Conservation (phyloP, 345 rosid species). For the Acer saccharum region DNA sequence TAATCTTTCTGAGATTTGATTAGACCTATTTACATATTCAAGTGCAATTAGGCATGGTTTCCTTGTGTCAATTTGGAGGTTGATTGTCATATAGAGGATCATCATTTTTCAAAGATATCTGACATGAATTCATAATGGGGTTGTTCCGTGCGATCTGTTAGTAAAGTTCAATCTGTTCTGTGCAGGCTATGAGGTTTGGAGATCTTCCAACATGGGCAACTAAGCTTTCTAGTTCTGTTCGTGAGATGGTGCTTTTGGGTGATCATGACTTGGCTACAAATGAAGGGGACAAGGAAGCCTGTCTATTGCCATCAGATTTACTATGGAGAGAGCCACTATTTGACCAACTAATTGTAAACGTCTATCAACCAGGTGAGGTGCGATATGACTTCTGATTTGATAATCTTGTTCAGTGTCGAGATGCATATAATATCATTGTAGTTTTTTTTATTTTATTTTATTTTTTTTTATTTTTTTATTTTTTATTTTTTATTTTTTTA, state of each 20-base stretch:
- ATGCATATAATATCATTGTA: too few relatives aligned
- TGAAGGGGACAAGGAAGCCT: slow-evolving; percentile 9
- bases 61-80: neutral
- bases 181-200: slow-evolving; percentile 93
- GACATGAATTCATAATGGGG: neutral
- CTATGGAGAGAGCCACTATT: slow-evolving; percentile 79
- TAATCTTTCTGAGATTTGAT: neutral
- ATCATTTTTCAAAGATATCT: neutral
- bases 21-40: neutral
- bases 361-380: slow-evolving; percentile 91
- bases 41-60: neutral
- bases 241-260: slow-evolving; percentile 38
- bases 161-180: neutral
- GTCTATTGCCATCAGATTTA: slow-evolving; percentile 54
- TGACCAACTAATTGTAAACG: slow-evolving; percentile 78
- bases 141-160: neutral
- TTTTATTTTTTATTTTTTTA: too few relatives aligned
- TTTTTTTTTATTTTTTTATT: too few relatives aligned
- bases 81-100: neutral
- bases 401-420: neutral
- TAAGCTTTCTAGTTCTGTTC: slow-evolving; percentile 55
- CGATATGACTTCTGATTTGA: slow-evolving; percentile 21
- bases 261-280: slow-evolving; percentile 23
- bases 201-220: slow-evolving; percentile 82
- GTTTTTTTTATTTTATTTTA: too few relatives aligned